Evolutionary conservation across 176 grass and related monocot genomes (phyloP), one percentile per base, ranked within the genome.

Genomic region (Oryza meridionalis): DNA sequence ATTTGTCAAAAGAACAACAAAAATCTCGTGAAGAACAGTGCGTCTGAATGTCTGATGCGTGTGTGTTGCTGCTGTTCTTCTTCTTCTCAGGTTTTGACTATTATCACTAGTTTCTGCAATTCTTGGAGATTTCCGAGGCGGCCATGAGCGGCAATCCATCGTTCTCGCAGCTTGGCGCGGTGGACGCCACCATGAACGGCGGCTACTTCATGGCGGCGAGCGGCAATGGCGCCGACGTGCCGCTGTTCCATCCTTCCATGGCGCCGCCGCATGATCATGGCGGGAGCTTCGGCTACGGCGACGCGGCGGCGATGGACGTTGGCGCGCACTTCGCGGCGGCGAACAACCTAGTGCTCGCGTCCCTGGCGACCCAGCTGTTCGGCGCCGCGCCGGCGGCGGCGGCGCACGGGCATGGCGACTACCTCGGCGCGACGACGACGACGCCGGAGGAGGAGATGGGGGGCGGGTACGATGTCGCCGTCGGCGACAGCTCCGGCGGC

Each of bases 301-400:
- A 83, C 59, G 49, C 59, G 32, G 51, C 62, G 37, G 47, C 68
- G 24, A 1, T 31, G 65, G 89, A 87, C 16, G 1, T 83, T 11
- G 76, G 44, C 29, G 73, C 65, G 31, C 81, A 86, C 59, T 69
- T 82, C 72, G 43, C 77, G 50, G 42, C 76, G 47, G 77, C 53
- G 62, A 87, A 69, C 79, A 82, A 73, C 22, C 26, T 82, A 8
- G 42, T 78, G 66, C 67, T 88, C 26, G 70, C 84, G 50, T 82
- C 89, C 38, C 19, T 94, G 69, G 86, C 86, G 58, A 83, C 58
- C 82, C 81, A 89, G 75, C 73, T 90, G 10, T 80, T 81, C 70
- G 55, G 42, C 10, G 15, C 67, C 35, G 64, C 65, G 64, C 31
- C 84, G 84, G 77, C 47, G 24, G 77, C 47, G 24, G 33, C 32